Evolutionary conservation across 306 rosid species (phyloP).

Genomic region (Hippophae tibetana): DNA sequence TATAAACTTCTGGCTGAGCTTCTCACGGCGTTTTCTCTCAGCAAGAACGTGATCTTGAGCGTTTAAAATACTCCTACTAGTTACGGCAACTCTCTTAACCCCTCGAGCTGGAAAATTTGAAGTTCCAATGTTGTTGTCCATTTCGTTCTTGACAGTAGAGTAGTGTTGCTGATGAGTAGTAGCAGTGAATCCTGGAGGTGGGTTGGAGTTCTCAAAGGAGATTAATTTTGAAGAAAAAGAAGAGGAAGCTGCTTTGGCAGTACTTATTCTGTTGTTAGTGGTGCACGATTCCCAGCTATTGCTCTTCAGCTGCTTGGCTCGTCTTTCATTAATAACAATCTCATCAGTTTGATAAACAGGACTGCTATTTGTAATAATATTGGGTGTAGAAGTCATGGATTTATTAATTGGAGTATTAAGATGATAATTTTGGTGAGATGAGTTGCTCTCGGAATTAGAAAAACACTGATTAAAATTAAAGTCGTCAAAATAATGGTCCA

Average conservation of each 20-base stretch:
- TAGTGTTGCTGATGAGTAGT: slow-evolving; percentile 11
- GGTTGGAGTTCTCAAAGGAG: slow-evolving; percentile 36
- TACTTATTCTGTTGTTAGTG: background rate
- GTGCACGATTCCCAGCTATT: slow-evolving; percentile 21
- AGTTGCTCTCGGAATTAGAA: slow-evolving; percentile 18
- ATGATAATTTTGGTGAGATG: slow-evolving; percentile 11
- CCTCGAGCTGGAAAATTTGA: background rate
- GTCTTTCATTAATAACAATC: slow-evolving; percentile 2
- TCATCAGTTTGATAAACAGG: background rate
- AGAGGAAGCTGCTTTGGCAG: slow-evolving; percentile 5
- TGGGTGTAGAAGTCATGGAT: background rate
- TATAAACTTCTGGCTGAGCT: slow-evolving; percentile 27
- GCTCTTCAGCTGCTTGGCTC: slow-evolving; percentile 26
- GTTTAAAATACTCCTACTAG: slow-evolving; percentile 16
- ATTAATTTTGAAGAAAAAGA: slow-evolving; percentile 42
- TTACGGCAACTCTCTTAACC: slow-evolving; percentile 15
- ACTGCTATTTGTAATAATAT: background rate
- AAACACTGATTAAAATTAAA: slow-evolving; percentile 12
- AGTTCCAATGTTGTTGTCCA: no score
- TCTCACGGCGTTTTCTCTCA: slow-evolving; percentile 38
- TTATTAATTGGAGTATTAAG: background rate
- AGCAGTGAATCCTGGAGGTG: slow-evolving; percentile 8
- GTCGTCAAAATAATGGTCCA: slow-evolving; percentile 25
- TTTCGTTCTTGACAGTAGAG: slow-evolving; percentile 5
- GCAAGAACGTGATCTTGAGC: slow-evolving; percentile 34